Evolutionary conservation across 2,329 filamentous ascomycete genomes (phyloP).

Genomic region (Aspergillus latus): DNA sequence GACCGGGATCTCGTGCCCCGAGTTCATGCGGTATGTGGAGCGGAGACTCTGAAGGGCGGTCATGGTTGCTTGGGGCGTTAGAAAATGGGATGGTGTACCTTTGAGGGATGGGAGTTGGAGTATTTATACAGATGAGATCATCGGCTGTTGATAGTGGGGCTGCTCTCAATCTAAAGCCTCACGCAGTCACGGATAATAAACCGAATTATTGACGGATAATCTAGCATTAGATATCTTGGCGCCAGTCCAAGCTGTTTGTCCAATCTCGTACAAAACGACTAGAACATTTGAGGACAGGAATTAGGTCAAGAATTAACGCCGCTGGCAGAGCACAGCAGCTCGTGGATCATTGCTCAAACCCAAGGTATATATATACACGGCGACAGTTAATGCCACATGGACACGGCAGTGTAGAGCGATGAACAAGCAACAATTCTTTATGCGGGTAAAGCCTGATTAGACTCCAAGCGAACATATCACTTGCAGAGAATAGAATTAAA

Average conservation of each 20-base stretch:
- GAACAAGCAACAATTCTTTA: slow-evolving; percentile 6
- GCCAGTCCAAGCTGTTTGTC: no score
- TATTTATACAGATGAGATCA: slow-evolving; percentile 11
- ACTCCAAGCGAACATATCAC: slow-evolving; percentile 11
- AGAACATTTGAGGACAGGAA: no score
- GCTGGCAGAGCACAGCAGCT: not conserved
- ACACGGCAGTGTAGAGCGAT: slow-evolving; percentile 1
- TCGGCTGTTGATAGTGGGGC: slow-evolving; percentile 3
- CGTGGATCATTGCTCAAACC: not conserved
- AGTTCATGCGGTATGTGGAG: slow-evolving; percentile 54
- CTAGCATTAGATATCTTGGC: not conserved
- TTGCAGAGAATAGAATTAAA: slow-evolving; percentile 10
- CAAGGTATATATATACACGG: slow-evolving; percentile 14
- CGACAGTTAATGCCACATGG: not conserved
- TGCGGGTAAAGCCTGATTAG: slow-evolving; percentile 1
- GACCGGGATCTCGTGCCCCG: slow-evolving; percentile 61
- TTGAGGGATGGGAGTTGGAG: not conserved
- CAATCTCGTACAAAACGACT: no score
- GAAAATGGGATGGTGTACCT: not conserved
- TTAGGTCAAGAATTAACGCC: not conserved
- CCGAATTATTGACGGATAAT: not conserved
- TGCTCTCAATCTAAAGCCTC: not conserved
- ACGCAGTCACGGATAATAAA: not conserved
- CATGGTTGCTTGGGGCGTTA: slow-evolving; percentile 9
- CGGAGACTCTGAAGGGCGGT: slow-evolving; percentile 20